Base-by-base conservation (phyloP, 2,329 filamentous ascomycete genomes). In the Diaporthe destruens region DNA sequence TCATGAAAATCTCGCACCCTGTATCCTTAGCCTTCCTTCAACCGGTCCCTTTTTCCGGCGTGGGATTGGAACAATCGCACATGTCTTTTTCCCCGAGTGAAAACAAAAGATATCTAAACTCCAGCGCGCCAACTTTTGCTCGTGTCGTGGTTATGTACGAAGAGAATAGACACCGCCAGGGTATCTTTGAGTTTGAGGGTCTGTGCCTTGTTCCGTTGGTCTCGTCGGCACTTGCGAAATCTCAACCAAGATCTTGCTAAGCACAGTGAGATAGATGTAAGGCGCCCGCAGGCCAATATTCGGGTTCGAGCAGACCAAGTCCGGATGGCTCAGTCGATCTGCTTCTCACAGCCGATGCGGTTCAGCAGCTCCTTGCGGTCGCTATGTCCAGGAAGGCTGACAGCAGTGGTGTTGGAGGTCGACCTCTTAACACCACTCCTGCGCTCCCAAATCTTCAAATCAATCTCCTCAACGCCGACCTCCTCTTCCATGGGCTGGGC, bases 331-430 rank as follows among this genome's bases (percentile, higher is more conserved):
- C 73, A 87, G 71, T 90, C 87, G 71, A 90, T 85, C 79, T 90
- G 92, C 85, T 94, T 94, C 81, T 95, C 93, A 81, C 94, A 96
- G 63, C 94, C 94, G 78, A 96, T 96, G 69, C 94, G 87, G 56
- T 93, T 93, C 69, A 96, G 86, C 76, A 96, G 85, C 80, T 95
- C 94, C 85, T 96, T 96, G 77, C 92, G 89, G 81, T 94, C 92
- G 77, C 91, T 92, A 81, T 92, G 91, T 32, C 92, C 89, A 23
- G 90, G 88, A 69, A 94, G 86, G 77, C 91, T 93, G 77, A 93
- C 89, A 61, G 88, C 87, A 69, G 88, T 84, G 69, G 73, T 53
- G 63, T 85, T 84, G 6, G 84, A 82, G 25, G 82, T 84, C 74
- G 85, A 82, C 76, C 89, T 87, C 82, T 87, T 88, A 68, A 88